Conservation (phyloP, 768 basidiomycete genomes). For the Tricholoma sp. region DNA sequence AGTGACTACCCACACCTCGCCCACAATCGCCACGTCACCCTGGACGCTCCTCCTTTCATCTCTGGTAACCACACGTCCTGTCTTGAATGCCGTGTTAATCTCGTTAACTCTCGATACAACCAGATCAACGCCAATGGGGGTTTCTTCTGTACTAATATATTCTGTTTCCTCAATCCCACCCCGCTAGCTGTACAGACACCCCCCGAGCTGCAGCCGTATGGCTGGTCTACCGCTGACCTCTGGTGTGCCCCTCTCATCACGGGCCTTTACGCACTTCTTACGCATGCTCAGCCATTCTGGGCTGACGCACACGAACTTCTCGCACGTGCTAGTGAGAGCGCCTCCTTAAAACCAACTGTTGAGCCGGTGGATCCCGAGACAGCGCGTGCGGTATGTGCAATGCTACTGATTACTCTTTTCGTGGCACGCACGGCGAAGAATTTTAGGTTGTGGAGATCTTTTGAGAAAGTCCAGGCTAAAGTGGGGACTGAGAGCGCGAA, state of each 20-base stretch:
- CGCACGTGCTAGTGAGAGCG: constrained; percentile 39
- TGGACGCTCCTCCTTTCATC: constrained; percentile 75
- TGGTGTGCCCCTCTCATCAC: constrained; percentile 83
- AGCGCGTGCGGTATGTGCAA: constrained; percentile 68
- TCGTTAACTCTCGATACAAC: neutral
- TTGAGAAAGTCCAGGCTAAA: constrained; percentile 9
- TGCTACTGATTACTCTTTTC: constrained; percentile 60
- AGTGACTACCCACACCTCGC: constrained; percentile 47
- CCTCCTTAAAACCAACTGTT: constrained; percentile 26
- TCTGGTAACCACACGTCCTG: constrained; percentile 40
- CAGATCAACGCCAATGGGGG: constrained; percentile 74
- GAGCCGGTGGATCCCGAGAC: constrained; percentile 55
- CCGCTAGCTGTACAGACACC: constrained; percentile 68
- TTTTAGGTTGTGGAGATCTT: constrained; percentile 35
- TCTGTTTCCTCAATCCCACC: constrained; percentile 72
- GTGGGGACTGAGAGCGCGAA: neutral
- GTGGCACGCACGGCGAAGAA: constrained; percentile 60
- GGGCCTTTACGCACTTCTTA: constrained; percentile 73
- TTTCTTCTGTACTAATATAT: constrained; percentile 72
- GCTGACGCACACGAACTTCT: constrained; percentile 50
- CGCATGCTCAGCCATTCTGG: constrained; percentile 86
- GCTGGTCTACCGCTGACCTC: constrained; percentile 81
- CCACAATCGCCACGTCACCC: constrained; percentile 56
- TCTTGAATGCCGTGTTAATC: neutral
- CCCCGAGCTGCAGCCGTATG: constrained; percentile 71